Conservation (phyloP, 192 early-diverging fungal genomes). For the Lobosporangium transversale region DNA sequence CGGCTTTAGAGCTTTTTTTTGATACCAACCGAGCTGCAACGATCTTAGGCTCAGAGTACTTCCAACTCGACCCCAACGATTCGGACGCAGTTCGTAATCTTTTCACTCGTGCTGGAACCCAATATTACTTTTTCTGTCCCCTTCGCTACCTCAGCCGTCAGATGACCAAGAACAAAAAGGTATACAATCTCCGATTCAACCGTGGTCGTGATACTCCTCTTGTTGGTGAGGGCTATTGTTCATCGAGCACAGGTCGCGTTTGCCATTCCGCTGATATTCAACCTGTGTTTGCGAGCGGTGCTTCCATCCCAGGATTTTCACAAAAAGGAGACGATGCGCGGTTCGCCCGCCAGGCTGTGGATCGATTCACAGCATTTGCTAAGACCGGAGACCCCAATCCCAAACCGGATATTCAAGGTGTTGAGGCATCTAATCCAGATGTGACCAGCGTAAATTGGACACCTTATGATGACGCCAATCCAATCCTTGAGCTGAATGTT, state of each 20-base stretch:
- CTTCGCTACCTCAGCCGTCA: conserved; percentile 25
- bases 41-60: conserved; percentile 25
- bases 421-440: conserved; percentile 27
- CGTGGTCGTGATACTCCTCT: conserved; percentile 30
- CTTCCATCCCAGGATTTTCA: conserved; percentile 12
- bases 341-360: conserved; percentile 43
- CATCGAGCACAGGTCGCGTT: conserved; percentile 23
- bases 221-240: conserved; percentile 19
- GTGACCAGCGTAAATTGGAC: conserved; percentile 14
- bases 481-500: conserved; percentile 26
- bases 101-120: conserved; percentile 18
- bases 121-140: conserved; percentile 46
- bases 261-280: conserved; percentile 45
- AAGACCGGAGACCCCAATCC: conserved; percentile 53
- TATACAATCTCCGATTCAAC: conserved; percentile 42
- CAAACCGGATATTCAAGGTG: conserved; percentile 1
- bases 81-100: conserved; percentile 26
- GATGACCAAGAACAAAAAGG: conserved; percentile 20
- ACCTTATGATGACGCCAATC: conserved; percentile 14
- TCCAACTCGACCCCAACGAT: conserved; percentile 16
- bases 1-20: conserved; percentile 17
- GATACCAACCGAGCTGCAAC: conserved; percentile 3
- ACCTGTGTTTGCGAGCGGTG: conserved; percentile 31
- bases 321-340: conserved; percentile 49
- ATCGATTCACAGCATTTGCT: conserved; percentile 50